Percentiles rank a stretch among this genome's conserved stretches.
Conservation (phyloP, 176 grass and related monocot species). For the Zea luxurians region DNA sequence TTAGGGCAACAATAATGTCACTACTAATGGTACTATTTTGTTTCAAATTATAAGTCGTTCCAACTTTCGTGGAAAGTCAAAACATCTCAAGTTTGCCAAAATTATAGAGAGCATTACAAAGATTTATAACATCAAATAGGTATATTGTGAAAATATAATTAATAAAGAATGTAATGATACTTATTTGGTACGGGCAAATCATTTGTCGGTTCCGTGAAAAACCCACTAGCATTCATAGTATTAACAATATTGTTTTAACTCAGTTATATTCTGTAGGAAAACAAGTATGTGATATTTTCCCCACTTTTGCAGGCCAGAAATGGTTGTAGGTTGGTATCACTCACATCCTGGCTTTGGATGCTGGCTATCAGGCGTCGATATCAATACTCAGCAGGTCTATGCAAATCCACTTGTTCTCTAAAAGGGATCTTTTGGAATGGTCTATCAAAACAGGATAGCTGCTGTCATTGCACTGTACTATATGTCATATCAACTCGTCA, state of each 20-base stretch:
- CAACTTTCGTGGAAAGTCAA: no score
- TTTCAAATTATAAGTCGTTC: no score
- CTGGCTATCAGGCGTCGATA: conserved; percentile 96
- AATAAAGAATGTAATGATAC: no score
- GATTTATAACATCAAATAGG: no score
- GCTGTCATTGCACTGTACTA: neutral
- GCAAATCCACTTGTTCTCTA: neutral
- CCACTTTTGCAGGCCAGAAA: conserved; percentile 76
- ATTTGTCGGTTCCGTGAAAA: neutral
- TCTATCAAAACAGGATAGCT: neutral
- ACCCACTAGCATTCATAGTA: neutral
- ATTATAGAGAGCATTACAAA: no score
- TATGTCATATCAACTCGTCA: neutral
- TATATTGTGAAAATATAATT: no score
- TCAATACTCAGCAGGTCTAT: conserved; percentile 94
- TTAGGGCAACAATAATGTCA: neutral
- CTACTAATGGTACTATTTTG: neutral
- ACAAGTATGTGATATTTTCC: neutral
- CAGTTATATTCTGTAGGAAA: neutral
- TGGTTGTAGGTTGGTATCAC: conserved; percentile 99
- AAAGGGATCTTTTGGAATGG: neutral
- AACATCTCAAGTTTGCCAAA: no score
- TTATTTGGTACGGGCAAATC: no score
- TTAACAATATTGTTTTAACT: conserved; percentile 11
- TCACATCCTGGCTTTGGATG: conserved; percentile 97